Percentiles rank a stretch among this genome's conserved stretches.
These are phyloP conservation scores for Magnaporthiopsis rhizophila DNA, from an alignment of 2,329 filamentous ascomycete species.

Conservation along the genomic window DNA sequence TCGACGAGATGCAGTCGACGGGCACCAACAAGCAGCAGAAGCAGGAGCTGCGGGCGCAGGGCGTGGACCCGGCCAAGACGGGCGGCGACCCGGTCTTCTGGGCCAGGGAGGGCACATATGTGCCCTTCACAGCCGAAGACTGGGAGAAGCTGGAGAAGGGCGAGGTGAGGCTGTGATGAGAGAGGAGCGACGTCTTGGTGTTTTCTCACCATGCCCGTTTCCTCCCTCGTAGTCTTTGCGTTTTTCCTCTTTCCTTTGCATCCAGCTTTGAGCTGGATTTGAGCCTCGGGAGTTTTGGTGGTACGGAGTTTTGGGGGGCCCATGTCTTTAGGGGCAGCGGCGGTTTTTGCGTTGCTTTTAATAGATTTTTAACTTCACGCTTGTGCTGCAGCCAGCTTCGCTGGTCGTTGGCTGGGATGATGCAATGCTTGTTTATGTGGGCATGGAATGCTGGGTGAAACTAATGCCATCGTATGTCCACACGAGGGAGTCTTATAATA, in stretches of 20 bases:
- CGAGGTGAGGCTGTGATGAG: constrained; percentile 55
- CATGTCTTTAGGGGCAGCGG: neutral
- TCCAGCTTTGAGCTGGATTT: neutral
- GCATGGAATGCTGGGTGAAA: no score
- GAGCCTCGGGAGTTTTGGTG: neutral
- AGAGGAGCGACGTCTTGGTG: neutral
- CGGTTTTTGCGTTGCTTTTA: neutral
- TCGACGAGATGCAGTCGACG: constrained; percentile 57
- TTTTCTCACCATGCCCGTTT: neutral
- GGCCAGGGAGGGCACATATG: constrained; percentile 59
- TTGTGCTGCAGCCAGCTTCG: neutral
- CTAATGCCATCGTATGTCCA: no score
- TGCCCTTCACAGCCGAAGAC: constrained; percentile 56
- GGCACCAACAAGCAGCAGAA: constrained; percentile 91
- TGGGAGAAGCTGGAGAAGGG: constrained; percentile 63
- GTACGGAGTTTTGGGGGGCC: neutral
- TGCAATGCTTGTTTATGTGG: no score
- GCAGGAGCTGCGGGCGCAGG: constrained; percentile 59
- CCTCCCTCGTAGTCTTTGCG: neutral
- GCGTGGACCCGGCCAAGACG: constrained; percentile 57
- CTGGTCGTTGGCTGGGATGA: neutral
- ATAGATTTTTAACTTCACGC: neutral
- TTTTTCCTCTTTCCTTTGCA: neutral
- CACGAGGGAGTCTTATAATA: no score
- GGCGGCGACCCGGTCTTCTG: constrained; percentile 48